Evolutionary conservation across 345 rosid genomes (phyloP).

Genomic region (Noccaea bulbosa): DNA sequence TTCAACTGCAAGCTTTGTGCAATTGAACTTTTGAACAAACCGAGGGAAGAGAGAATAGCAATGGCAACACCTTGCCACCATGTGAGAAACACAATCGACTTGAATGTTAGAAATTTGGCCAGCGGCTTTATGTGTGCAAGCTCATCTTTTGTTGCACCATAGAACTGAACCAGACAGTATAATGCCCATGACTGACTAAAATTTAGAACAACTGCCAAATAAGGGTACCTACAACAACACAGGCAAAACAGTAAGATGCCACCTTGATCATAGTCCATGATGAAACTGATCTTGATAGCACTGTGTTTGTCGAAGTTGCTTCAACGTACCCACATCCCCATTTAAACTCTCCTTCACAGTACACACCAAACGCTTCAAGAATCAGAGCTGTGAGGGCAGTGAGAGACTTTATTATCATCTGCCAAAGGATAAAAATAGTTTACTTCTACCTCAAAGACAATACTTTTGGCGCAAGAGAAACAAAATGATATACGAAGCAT

Average conservation of each 20-base stretch:
- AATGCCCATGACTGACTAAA: constrained; percentile 99
- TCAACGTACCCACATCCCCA: constrained; percentile 87
- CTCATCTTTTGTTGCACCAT: constrained; percentile 84
- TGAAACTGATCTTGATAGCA: constrained; percentile 10
- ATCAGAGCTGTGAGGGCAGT: constrained; percentile 80
- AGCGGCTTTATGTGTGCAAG: constrained; percentile 91
- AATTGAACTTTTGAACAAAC: constrained; percentile 79
- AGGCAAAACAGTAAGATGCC: constrained; percentile 20
- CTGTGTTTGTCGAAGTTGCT: constrained; percentile 7
- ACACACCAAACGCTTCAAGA: constrained; percentile 87
- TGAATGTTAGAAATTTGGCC: constrained; percentile 89
- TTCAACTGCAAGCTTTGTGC: constrained; percentile 86
- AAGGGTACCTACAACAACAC: constrained; percentile 77
- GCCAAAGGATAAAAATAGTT: constrained; percentile 44
- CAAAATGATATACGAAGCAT: constrained; percentile 17
- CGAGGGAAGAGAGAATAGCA: constrained; percentile 81
- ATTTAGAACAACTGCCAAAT: constrained; percentile 93
- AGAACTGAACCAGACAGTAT: constrained; percentile 96
- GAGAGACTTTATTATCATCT: constrained; percentile 93
- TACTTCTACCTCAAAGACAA: constrained; percentile 26
- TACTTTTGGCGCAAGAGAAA: background rate
- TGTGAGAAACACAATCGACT: constrained; percentile 95
- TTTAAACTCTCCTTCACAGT: constrained; percentile 97
- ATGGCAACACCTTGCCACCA: constrained; percentile 99
- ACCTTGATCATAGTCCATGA: constrained; percentile 8